Conservation (phyloP, 768 basidiomycete species). For the Austroboletus festivus region DNA sequence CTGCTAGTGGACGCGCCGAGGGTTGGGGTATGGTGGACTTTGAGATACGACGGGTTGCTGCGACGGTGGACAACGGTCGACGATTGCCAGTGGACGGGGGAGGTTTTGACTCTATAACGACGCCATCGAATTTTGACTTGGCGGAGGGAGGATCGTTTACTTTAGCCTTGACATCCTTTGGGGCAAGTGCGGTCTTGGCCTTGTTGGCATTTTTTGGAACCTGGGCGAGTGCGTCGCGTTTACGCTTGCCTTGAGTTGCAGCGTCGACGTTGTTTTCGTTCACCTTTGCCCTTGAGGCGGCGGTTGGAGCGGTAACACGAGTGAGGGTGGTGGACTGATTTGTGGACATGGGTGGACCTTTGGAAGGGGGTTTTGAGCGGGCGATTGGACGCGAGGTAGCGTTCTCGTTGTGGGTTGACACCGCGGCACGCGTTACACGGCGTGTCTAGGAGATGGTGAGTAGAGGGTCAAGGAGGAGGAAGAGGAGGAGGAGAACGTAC, state of each 20-base stretch:
- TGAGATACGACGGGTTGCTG: constrained; percentile 39
- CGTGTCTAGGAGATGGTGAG: constrained; percentile 45
- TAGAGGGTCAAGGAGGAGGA: too few relatives aligned
- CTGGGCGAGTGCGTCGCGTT: constrained; percentile 73
- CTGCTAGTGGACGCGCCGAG: constrained; percentile 23
- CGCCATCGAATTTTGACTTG: constrained; percentile 58
- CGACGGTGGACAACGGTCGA: constrained; percentile 55
- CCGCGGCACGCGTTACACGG: constrained; percentile 58
- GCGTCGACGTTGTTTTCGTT: constrained; percentile 46
- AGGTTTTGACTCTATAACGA: constrained; percentile 54
- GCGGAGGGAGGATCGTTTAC: constrained; percentile 39
- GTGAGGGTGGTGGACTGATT: constrained; percentile 33
- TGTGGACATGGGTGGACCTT: constrained; percentile 34
- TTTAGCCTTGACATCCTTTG: constrained; percentile 52
- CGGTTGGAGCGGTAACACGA: constrained; percentile 41
- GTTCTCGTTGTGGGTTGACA: constrained; percentile 61
- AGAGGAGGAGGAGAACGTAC: constrained; percentile 26
- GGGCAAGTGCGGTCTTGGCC: constrained; percentile 35
- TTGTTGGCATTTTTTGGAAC: constrained; percentile 53
- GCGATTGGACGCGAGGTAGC: constrained; percentile 61
- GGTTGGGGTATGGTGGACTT: constrained; percentile 25
- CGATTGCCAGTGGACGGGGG: constrained; percentile 34
- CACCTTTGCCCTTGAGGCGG: constrained; percentile 35
- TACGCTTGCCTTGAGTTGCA: constrained; percentile 59
- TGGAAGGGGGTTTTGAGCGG: constrained; percentile 56